These are phyloP conservation scores for Fusarium siculi DNA, from an alignment of 2,329 filamentous ascomycete genomes.

Conservation along the genomic window DNA sequence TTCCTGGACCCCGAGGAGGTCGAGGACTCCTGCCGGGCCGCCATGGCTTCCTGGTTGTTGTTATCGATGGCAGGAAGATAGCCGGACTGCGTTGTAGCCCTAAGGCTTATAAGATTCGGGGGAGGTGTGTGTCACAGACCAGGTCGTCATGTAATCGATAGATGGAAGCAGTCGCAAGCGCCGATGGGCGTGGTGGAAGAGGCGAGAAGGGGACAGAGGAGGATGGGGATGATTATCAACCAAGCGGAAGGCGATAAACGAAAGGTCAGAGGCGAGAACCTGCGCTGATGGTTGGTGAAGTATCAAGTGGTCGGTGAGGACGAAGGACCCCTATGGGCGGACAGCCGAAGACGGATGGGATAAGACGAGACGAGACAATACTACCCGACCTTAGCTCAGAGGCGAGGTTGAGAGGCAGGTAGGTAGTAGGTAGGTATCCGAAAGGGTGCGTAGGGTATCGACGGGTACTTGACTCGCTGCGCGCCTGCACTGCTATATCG, in stretches of 20 bases:
- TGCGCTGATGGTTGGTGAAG: slow-evolving; percentile 27
- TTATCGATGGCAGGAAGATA: slow-evolving; percentile 50
- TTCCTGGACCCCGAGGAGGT: slow-evolving; percentile 50
- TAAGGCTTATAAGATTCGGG: slow-evolving; percentile 52
- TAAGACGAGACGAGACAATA: slow-evolving; percentile 19
- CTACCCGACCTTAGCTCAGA: slow-evolving; percentile 25
- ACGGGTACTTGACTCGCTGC: slow-evolving; percentile 35
- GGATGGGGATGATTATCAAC: slow-evolving; percentile 24
- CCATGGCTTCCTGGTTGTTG: slow-evolving; percentile 51
- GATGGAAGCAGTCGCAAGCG: slow-evolving; percentile 22
- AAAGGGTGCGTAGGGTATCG: slow-evolving; percentile 40
- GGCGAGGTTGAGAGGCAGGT: slow-evolving; percentile 40
- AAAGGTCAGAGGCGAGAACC: slow-evolving; percentile 13
- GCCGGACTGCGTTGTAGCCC: slow-evolving; percentile 47
- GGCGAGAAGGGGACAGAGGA: slow-evolving; percentile 8
- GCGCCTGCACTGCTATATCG: slow-evolving; percentile 39
- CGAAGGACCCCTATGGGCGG: slow-evolving; percentile 28
- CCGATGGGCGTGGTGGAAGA: slow-evolving; percentile 16
- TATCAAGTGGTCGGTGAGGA: slow-evolving; percentile 43
- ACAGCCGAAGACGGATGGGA: slow-evolving; percentile 32
- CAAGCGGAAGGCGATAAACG: slow-evolving; percentile 20
- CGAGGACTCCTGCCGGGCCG: slow-evolving; percentile 52
- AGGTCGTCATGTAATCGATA: slow-evolving; percentile 56
- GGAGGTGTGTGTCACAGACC: slow-evolving; percentile 48
- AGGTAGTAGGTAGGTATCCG: slow-evolving; percentile 49